Base-by-base conservation (phyloP, 2,329 filamentous ascomycete genomes). In the Fusarium pininemorale region DNA sequence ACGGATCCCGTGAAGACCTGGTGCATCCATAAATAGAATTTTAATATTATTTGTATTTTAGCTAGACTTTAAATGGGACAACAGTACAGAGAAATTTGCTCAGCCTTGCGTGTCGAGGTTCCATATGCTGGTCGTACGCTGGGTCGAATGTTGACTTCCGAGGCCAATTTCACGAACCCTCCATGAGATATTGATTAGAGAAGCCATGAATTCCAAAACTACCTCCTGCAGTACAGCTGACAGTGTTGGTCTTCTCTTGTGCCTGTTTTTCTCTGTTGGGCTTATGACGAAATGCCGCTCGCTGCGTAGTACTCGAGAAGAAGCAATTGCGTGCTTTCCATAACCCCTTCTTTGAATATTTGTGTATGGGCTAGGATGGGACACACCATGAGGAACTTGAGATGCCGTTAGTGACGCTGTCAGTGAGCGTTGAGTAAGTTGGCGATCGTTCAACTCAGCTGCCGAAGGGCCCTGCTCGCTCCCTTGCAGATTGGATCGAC, bases 11-110 rank as follows among this genome's bases (percentile, higher is more conserved):
- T 0, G 63, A 67, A 14, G 53, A 67, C 13, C 7, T 67, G 16
- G 53, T 66, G 1, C 30, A 35, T 11, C 24, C 20, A 38, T 38
- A 10, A 58, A 14, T 1, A 13, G 3, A 16, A 0, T 4, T n/a
- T 35, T 35, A 37, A 24, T 32, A 28, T 18, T n/a, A 48, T 28
- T 32, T 35, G 14, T 22, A 26, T 37, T n/a, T 24, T 48, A 58
- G 55, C 18, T 32, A 37, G 37, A 51, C 12, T 55, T 24, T 13
- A 37, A 51, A 15, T 61, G 68, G 16, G 63, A 71, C n/a, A 65
- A 44, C 26, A 42, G 39, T 38, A 72, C 30, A 50, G 30, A 51
- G 22, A 51, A 14, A 18, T 50, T 22, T 15, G 32, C 32, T 1
- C n/a, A 18, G 28, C 15, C 18, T 26, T 22, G 18, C 3, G 10